These are phyloP conservation scores for Cajanus cajan DNA, from an alignment of 306 rosid species.

Conservation along the genomic window DNA sequence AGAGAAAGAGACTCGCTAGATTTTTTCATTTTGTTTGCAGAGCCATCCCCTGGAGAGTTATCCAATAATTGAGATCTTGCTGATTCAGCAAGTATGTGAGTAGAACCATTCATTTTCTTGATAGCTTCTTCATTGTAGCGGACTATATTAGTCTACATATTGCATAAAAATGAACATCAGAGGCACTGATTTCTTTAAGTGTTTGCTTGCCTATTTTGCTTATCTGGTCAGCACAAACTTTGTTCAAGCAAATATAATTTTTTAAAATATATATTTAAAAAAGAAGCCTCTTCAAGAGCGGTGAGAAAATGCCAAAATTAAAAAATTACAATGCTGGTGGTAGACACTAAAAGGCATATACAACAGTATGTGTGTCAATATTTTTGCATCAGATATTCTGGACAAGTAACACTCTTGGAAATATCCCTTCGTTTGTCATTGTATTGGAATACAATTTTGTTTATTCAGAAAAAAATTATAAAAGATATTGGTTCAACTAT, in stretches of 20 bases:
- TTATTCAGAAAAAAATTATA: not conserved
- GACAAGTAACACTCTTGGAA: not conserved
- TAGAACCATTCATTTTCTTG: slow-evolving; percentile 65
- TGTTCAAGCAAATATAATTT: not conserved
- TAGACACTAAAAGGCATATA: not conserved
- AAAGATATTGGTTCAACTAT: not conserved
- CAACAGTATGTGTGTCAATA: not conserved
- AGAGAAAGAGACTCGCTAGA: slow-evolving; percentile 46
- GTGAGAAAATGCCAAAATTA: not conserved
- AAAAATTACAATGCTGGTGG: not conserved
- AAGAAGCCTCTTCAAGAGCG: not conserved
- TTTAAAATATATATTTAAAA: not conserved
- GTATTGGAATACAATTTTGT: not conserved
- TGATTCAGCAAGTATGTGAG: slow-evolving; percentile 57
- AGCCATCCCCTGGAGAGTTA: slow-evolving; percentile 49
- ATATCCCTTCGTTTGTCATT: not conserved
- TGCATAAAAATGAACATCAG: slow-evolving; percentile 34
- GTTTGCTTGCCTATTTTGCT: not conserved
- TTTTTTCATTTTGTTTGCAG: slow-evolving; percentile 44
- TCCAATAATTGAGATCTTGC: slow-evolving; percentile 49
- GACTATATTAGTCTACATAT: slow-evolving; percentile 75
- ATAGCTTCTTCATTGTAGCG: slow-evolving; percentile 72
- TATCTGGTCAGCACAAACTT: slow-evolving; percentile 8
- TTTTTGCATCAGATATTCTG: not conserved
- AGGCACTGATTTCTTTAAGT: not conserved